phyloP scores from a whole-genome alignment of 2,329 filamentous ascomycete species.

The Eurotiales sp. region DNA sequence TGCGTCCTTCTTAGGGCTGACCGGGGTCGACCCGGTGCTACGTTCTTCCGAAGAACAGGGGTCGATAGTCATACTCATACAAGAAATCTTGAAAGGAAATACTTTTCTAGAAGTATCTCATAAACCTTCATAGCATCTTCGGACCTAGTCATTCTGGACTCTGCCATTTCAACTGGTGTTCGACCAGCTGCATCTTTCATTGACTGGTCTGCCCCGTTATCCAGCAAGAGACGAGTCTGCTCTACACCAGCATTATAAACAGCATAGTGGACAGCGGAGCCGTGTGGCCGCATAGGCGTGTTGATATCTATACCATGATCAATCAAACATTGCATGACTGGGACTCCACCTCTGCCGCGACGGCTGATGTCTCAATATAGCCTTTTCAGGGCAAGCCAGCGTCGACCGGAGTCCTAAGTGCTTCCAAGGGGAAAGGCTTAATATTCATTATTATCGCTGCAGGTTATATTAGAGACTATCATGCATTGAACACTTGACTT shows the following conservation, averaged over 20 bases:
- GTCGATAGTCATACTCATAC: too few relatives aligned
- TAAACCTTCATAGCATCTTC: conserved; percentile 2
- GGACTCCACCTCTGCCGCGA: conserved; percentile 2
- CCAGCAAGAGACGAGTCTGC: neutral
- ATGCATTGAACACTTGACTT: too few relatives aligned
- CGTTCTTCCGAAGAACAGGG: too few relatives aligned
- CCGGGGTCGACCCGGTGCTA: too few relatives aligned
- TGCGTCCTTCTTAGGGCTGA: too few relatives aligned
- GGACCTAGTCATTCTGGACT: neutral
- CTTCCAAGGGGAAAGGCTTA: too few relatives aligned
- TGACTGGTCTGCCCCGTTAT: conserved; percentile 1
- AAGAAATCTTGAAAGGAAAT: neutral
- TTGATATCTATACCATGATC: conserved; percentile 4
- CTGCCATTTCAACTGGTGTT: neutral
- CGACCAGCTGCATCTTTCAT: neutral
- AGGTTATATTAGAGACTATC: too few relatives aligned
- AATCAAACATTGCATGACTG: conserved; percentile 3
- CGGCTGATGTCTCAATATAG: too few relatives aligned
- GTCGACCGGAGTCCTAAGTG: too few relatives aligned
- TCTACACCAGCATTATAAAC: neutral
- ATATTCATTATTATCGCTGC: too few relatives aligned
- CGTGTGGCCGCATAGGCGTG: neutral
- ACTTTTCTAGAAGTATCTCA: conserved; percentile 4
- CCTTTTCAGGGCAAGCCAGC: too few relatives aligned
- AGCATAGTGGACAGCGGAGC: neutral